These are phyloP conservation scores for Acacia crassicarpa DNA, from an alignment of 306 rosid species.

Conservation along the genomic window DNA sequence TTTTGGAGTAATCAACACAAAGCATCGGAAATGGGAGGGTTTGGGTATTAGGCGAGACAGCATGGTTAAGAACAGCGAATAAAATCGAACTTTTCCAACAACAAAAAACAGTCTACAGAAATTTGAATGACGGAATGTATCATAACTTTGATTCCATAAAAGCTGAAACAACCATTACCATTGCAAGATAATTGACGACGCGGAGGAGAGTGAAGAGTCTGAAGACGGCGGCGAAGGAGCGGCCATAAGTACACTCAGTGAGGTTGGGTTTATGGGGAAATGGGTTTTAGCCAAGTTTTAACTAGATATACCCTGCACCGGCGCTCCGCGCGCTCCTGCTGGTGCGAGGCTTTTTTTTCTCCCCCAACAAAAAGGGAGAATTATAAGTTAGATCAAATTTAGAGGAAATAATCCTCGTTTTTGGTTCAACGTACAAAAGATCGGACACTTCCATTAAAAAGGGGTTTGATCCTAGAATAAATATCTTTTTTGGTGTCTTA, in stretches of 20 bases:
- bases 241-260: not conserved
- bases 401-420: too few species aligned
- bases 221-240: not conserved
- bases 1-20: slow-evolving; percentile 45
- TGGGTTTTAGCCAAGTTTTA: not conserved
- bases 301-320: not conserved
- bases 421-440: too few species aligned
- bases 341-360: not conserved
- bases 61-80: slow-evolving; percentile 46
- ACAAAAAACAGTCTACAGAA: not conserved
- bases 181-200: not conserved
- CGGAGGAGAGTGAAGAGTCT: not conserved
- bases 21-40: slow-evolving; percentile 58
- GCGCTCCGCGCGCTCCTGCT: not conserved
- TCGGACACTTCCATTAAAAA: too few species aligned
- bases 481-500: too few species aligned
- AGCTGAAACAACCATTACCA: not conserved
- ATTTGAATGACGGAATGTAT: not conserved
- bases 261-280: not conserved
- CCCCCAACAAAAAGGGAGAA: not conserved
- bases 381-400: too few species aligned
- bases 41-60: slow-evolving; percentile 83
- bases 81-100: not conserved
- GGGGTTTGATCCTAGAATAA: too few species aligned
- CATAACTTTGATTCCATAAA: not conserved